phyloP scores from a whole-genome alignment of 2,329 filamentous ascomycete species.

The Sporothrix protearum region DNA sequence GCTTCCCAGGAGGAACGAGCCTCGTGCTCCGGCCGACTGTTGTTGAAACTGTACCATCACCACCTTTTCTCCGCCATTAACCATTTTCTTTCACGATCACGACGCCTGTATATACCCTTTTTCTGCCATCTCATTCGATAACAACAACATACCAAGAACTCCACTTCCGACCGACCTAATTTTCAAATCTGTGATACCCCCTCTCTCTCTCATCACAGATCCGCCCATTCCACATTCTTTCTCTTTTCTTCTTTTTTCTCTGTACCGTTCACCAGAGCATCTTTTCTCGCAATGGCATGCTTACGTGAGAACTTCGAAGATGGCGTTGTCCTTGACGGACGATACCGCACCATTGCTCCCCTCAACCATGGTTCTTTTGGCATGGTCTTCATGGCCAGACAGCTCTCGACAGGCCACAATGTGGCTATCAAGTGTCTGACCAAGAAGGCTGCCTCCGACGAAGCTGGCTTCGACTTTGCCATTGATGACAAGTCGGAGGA shows the following conservation, averaged over 20 bases:
- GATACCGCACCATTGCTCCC: constrained; percentile 85
- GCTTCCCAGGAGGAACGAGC: constrained; percentile 26
- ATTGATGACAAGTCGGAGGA: constrained; percentile 82
- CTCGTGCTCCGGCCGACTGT: constrained; percentile 19
- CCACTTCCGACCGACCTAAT: constrained; percentile 8
- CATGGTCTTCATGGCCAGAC: constrained; percentile 92
- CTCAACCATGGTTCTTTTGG: constrained; percentile 99
- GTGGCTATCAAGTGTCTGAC: constrained; percentile 97
- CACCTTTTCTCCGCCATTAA: not conserved
- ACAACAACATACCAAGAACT: constrained; percentile 3
- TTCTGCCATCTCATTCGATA: constrained; percentile 25
- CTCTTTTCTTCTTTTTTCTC: not conserved
- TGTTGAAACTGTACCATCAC: constrained; percentile 25
- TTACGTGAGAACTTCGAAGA: constrained; percentile 76
- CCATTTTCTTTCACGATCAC: constrained; percentile 27
- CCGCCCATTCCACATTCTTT: not conserved
- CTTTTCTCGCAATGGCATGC: constrained; percentile 64
- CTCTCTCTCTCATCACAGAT: not conserved
- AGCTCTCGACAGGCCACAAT: constrained; percentile 68
- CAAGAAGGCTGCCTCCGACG: constrained; percentile 66
- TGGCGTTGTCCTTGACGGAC: constrained; percentile 78
- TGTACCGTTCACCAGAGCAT: constrained; percentile 6
- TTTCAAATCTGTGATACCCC: constrained; percentile 20
- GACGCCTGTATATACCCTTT: constrained; percentile 33
- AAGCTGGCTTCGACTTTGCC: constrained; percentile 61